Base-by-base conservation (phyloP, 306 rosid genomes). In the Prunus mira region DNA sequence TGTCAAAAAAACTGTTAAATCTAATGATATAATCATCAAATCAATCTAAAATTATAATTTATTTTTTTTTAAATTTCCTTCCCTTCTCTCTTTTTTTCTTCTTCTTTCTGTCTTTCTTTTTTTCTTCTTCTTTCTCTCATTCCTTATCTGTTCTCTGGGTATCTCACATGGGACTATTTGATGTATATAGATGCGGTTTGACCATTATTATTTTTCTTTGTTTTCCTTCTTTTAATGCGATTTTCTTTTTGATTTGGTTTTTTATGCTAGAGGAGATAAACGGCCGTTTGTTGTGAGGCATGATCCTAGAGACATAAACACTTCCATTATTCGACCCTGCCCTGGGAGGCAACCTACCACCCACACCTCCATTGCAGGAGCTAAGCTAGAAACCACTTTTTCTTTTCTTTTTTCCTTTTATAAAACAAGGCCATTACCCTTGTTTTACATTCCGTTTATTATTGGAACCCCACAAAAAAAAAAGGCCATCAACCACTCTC, bases 291-390 rank as follows among this genome's bases (percentile, higher is more conserved):
- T 60, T 65, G 10, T 60, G 87, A 82, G 80, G 95, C 85, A 82
- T 89, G 93, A 93, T 89, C 74, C 85, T 78, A 69, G 82, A 83
- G 90, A 93, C 95, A 24, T 24, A 88, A 84, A 84, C 97, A 88
- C 66, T 45, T 56, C 50, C 86, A 82, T 84, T 45, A 84, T 87
- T 83, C 73, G 87, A 87, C 88, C 87, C 86, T 82, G 86, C 87
- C 82, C 30, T 28, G 82, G 93, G 97, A 85, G 89, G 87, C 92
- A 89, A 72, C 88, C 87, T 80, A 87, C 85, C 85, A 68, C 46
- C 64, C 79, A 76, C 27, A 27, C 51, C 69, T 61, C 76, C 61
- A 25, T 17, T n/a, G 24, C 13, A 34, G 45, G 66, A 80, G 11
- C 17, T 32, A 71, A 65, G 22, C 71, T 8, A 58, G 62, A 30